A percentile compares a stretch with the other conserved stretches of the same genome.
These are phyloP conservation scores for Candida quercuum DNA, from an alignment of 805 yeast species.

Conservation along the genomic window DNA sequence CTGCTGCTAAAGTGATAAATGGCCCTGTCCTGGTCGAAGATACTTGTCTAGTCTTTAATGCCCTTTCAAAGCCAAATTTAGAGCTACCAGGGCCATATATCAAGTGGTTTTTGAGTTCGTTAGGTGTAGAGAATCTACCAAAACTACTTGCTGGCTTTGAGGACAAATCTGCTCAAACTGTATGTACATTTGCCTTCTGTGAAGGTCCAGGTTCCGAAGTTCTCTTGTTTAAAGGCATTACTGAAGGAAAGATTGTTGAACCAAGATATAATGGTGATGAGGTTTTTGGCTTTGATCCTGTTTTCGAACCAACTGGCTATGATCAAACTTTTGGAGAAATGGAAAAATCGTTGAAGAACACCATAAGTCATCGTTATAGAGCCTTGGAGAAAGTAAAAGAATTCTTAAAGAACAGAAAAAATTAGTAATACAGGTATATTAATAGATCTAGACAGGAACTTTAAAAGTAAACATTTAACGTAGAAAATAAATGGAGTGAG, in stretches of 20 bases:
- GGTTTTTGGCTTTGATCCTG: conserved; percentile 91
- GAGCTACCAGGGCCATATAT: conserved; percentile 90
- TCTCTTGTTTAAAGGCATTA: conserved; percentile 77
- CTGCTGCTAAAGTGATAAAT: conserved; percentile 55
- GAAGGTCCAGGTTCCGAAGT: conserved; percentile 73
- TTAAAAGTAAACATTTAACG: too few species aligned
- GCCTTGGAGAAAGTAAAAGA: conserved; percentile 72
- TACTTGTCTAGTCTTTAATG: conserved; percentile 82
- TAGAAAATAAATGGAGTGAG: background rate
- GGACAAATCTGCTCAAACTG: conserved; percentile 80
- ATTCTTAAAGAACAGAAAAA: conserved; percentile 34
- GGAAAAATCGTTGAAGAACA: conserved; percentile 59
- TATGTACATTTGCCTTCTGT: conserved; percentile 89
- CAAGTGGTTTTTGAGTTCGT: conserved; percentile 80
- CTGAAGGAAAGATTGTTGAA: conserved; percentile 74
- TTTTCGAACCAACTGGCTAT: conserved; percentile 78
- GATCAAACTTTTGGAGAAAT: conserved; percentile 75
- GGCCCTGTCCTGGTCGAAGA: conserved; percentile 95
- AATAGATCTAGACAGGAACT: too few species aligned
- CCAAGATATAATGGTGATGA: conserved; percentile 60
- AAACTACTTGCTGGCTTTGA: conserved; percentile 77
- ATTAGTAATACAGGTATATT: conserved; percentile 11
- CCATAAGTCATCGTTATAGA: conserved; percentile 80
- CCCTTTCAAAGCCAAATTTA: conserved; percentile 48
- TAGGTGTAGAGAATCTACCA: conserved; percentile 75